A percentile compares a stretch with the other conserved stretches of the same genome.
phyloP scores from a whole-genome alignment of 1,284 basidiomycete genomes.

The Ustilago crameri region DNA sequence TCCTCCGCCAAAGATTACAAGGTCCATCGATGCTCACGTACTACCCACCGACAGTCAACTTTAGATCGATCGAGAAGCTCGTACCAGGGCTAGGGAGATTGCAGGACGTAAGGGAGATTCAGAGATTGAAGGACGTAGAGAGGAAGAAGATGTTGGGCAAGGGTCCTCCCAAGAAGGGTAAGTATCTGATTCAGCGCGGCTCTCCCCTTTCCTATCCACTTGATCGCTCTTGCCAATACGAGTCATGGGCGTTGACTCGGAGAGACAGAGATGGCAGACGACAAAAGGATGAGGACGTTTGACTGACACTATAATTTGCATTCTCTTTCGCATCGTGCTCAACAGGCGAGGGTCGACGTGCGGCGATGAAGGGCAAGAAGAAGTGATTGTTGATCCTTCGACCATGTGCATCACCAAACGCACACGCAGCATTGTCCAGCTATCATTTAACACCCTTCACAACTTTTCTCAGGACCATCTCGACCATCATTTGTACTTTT shows the following conservation, averaged over 20 bases:
- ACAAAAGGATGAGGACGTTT: not conserved
- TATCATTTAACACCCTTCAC: not conserved
- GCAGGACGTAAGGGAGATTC: constrained; percentile 47
- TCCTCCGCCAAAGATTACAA: constrained; percentile 54
- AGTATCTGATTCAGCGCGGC: constrained; percentile 27
- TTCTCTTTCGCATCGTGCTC: not conserved
- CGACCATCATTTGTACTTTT: constrained; percentile 1
- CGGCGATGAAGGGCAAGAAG: constrained; percentile 65
- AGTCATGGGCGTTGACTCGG: not conserved
- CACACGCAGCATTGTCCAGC: not conserved
- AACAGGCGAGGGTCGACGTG: constrained; percentile 64
- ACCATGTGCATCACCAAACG: no score
- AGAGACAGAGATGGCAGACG: not conserved
- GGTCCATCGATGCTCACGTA: constrained; percentile 63
- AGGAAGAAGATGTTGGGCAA: constrained; percentile 64
- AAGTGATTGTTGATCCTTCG: constrained; percentile 27
- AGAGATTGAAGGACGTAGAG: constrained; percentile 59
- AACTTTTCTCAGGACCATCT: not conserved
- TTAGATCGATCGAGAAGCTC: constrained; percentile 37
- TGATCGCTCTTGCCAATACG: not conserved
- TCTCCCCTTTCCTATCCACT: not conserved
- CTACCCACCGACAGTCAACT: constrained; percentile 62
- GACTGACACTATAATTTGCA: no score
- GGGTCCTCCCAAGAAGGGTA: constrained; percentile 67
- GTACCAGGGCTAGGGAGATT: constrained; percentile 37